Evolutionary conservation across 2,329 filamentous ascomycete genomes (phyloP).

Genomic region (Pochonia chlamydosporia): DNA sequence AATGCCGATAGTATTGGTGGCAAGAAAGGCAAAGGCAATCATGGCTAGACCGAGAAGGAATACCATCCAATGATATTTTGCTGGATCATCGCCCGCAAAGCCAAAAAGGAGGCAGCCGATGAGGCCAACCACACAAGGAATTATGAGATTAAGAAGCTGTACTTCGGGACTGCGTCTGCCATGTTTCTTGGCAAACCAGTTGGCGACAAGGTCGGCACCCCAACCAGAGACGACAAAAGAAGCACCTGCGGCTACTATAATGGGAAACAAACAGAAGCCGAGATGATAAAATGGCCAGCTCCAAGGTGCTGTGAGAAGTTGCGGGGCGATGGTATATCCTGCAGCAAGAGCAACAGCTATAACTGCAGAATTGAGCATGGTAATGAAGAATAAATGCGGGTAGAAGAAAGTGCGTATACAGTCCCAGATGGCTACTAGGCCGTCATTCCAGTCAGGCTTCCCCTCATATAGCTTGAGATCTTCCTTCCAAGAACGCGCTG

Average conservation of each 20-base stretch:
- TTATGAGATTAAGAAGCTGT: slow-evolving; percentile 1
- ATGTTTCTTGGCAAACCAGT: slow-evolving; percentile 5
- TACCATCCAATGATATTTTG: not conserved
- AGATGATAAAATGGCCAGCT: slow-evolving; percentile 3
- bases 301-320: not conserved
- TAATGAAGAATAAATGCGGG: slow-evolving; percentile 4
- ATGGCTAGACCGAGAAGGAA: not conserved
- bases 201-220: slow-evolving; percentile 2
- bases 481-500: not conserved
- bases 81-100: not conserved
- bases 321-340: slow-evolving; percentile 2
- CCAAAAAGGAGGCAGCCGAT: slow-evolving; percentile 3
- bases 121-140: slow-evolving; percentile 1
- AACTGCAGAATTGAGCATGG: slow-evolving; percentile 4
- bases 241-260: not conserved
- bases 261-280: slow-evolving; percentile 4
- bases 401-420: slow-evolving; percentile 5
- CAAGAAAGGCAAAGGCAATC: slow-evolving; percentile 5
- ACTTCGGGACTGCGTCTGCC: slow-evolving; percentile 1
- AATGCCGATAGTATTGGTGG: slow-evolving; percentile 6
- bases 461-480: not conserved
- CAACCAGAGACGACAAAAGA: slow-evolving; percentile 1
- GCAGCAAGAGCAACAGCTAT: slow-evolving; percentile 3
- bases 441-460: not conserved
- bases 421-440: slow-evolving; percentile 1